These are phyloP conservation scores for Cyberlindnera samutprakarnensis DNA, from an alignment of 805 yeast genomes.

Conservation along the genomic window DNA sequence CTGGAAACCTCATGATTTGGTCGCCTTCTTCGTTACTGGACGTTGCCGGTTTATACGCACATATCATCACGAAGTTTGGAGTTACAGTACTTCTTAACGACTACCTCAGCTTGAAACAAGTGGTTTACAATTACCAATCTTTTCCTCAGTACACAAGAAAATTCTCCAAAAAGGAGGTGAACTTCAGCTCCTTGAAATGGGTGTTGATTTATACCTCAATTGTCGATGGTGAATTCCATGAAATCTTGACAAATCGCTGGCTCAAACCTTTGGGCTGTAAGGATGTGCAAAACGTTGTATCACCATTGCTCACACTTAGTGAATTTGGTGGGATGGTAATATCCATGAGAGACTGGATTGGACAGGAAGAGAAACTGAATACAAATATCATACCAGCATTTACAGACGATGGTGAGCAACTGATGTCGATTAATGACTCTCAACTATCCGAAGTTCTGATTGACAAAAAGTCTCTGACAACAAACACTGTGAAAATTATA, in stretches of 20 bases:
- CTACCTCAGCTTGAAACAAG: slow-evolving; percentile 81
- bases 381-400: slow-evolving; percentile 32
- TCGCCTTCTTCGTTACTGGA: slow-evolving; percentile 68
- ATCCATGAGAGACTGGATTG: slow-evolving; percentile 87
- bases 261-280: slow-evolving; percentile 82
- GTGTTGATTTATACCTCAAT: slow-evolving; percentile 83
- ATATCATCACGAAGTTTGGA: slow-evolving; percentile 59
- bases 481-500: slow-evolving; percentile 63
- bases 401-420: slow-evolving; percentile 31
- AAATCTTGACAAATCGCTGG: slow-evolving; percentile 84
- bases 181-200: slow-evolving; percentile 77
- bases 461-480: slow-evolving; percentile 64
- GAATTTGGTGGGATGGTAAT: slow-evolving; percentile 97
- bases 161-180: slow-evolving; percentile 64
- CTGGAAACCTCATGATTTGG: slow-evolving; percentile 80
- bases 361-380: slow-evolving; percentile 57
- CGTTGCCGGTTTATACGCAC: slow-evolving; percentile 81
- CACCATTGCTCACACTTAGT: slow-evolving; percentile 81
- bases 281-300: slow-evolving; percentile 64
- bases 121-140: slow-evolving; percentile 86
- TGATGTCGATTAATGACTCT: slow-evolving; percentile 15
- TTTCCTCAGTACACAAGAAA: slow-evolving; percentile 81
- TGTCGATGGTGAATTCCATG: slow-evolving; percentile 89
- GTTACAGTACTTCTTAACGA: slow-evolving; percentile 78
- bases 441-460: slow-evolving; percentile 56